These are phyloP conservation scores for Blastocystis sp. DNA, from an alignment of 352 stramenopile species.

Conservation along the genomic window DNA sequence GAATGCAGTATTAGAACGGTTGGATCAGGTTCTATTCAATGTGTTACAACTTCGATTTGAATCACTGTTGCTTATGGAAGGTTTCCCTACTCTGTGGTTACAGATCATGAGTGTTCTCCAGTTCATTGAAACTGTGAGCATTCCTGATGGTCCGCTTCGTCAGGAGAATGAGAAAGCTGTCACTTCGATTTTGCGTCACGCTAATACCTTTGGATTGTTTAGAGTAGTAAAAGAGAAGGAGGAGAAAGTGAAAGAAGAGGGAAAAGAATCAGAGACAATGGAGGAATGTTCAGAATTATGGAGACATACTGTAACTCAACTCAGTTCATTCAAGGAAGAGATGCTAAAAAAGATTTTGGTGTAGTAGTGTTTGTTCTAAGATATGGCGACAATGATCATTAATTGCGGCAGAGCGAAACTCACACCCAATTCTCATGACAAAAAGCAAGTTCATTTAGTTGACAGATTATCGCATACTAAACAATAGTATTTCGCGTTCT, in stretches of 20 bases:
- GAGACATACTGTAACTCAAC: not conserved
- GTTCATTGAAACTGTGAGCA: conserved; percentile 28
- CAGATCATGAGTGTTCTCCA: conserved; percentile 51
- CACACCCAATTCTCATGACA: not conserved
- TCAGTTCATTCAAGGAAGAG: conserved; percentile 30
- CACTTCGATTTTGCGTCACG: not conserved
- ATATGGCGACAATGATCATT: not conserved
- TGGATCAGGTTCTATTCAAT: not conserved
- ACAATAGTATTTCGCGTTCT: not conserved
- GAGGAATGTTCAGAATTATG: conserved; percentile 46
- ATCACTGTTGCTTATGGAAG: conserved; percentile 4
- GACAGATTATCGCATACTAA: not conserved
- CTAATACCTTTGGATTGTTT: conserved; percentile 5
- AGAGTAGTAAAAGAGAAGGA: not conserved
- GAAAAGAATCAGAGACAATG: not conserved
- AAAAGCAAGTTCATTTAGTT: not conserved
- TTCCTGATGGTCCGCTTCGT: not conserved
- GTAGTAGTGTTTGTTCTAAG: not conserved
- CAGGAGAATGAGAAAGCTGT: conserved; percentile 23
- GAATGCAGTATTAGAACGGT: not conserved
- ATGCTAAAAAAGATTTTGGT: conserved; percentile 26
- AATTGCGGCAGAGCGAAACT: no score
- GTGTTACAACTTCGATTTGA: conserved; percentile 50
- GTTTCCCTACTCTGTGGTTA: conserved; percentile 30
- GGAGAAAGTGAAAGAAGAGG: not conserved